Evolutionary conservation across 1,284 basidiomycete species (phyloP), one percentile per base, ranked within the genome.

Genomic region (Irpex lacteus): DNA sequence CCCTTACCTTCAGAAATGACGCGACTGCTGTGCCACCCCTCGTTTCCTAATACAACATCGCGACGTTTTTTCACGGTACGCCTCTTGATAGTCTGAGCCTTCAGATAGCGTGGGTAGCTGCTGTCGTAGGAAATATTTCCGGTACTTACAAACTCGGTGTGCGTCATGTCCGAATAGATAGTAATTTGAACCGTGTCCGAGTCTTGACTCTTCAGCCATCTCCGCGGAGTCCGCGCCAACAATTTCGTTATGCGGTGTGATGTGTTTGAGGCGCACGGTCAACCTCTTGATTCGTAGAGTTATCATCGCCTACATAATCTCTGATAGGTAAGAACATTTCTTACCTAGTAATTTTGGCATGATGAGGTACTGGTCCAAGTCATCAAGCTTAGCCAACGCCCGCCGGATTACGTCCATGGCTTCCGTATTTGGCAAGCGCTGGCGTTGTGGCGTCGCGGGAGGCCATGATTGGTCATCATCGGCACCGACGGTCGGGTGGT

Each of bases 81-180:
- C 6, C 87, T 88, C 13, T 76, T 75, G 1, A 93, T 69, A 69
- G 88, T 86, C 13, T 78, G 77, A 0, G 82, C 85, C 91, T 94
- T 67, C 19, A 9, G 3, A 57, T 13, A 8, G 5, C 52, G 56
- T 66, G 18, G 57, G 15, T 6, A 55, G 13, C 19, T 59, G 26
- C 38, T 9, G 56, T 8, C 8, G 58, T 54, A 26, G 57, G 38
- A 52, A n/a, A 36, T 34, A 34, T 47, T 19, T 44, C 26, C 32
- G 77, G 88, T 3, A 63, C 44, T 71, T 68, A 92, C 93, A 78
- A 94, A 94, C 56, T 86, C 82, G 1, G 74, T 70, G 69, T 90
- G 83, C 2, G 85, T 81, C 2, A 77, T 77, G 1, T 85, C 89
- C 2, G 84, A 79, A 69, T 85, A 95, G 2, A 94, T 91, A 62